phyloP scores from a whole-genome alignment of 768 basidiomycete species.

The Rhodotorula taiwanensis region DNA sequence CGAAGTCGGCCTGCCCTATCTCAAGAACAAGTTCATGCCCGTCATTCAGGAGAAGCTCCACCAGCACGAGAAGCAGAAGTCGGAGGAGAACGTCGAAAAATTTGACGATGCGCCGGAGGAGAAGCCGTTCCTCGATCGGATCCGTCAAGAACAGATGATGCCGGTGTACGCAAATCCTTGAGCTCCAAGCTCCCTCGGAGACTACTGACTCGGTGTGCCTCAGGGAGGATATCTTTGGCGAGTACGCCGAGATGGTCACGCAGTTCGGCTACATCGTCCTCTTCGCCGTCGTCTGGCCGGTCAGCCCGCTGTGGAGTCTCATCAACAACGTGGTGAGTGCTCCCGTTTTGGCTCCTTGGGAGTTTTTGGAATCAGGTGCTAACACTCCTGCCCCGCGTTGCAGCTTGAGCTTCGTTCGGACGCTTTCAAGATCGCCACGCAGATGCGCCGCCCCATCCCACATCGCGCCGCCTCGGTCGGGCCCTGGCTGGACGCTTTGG shows the following conservation, averaged over 20 bases:
- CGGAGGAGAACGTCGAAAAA: conserved; percentile 52
- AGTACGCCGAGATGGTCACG: conserved; percentile 89
- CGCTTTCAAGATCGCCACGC: conserved; percentile 87
- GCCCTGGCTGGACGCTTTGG: conserved; percentile 83
- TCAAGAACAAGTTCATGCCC: conserved; percentile 11
- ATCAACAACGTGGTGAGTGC: conserved; percentile 63
- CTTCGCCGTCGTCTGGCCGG: conserved; percentile 91
- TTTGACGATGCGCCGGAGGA: too few species aligned
- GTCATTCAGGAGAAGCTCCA: conserved; percentile 54
- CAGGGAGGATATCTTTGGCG: conserved; percentile 64
- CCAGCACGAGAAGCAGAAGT: conserved; percentile 32
- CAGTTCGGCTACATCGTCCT: conserved; percentile 73
- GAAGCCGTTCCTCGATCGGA: conserved; percentile 66
- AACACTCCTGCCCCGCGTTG: background rate
- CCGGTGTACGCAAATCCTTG: conserved; percentile 50
- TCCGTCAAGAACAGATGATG: conserved; percentile 67
- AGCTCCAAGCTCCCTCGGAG: too few species aligned
- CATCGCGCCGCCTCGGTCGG: conserved; percentile 84
- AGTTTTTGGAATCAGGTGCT: background rate
- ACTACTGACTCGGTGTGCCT: background rate
- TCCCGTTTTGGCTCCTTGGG: background rate
- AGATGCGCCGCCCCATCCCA: conserved; percentile 76
- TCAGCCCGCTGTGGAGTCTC: conserved; percentile 80
- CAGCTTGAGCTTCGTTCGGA: conserved; percentile 82
- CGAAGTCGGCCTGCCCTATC: conserved; percentile 29